These are phyloP conservation scores for Jatropha multifida DNA, from an alignment of 441 rosid species.

Conservation along the genomic window DNA sequence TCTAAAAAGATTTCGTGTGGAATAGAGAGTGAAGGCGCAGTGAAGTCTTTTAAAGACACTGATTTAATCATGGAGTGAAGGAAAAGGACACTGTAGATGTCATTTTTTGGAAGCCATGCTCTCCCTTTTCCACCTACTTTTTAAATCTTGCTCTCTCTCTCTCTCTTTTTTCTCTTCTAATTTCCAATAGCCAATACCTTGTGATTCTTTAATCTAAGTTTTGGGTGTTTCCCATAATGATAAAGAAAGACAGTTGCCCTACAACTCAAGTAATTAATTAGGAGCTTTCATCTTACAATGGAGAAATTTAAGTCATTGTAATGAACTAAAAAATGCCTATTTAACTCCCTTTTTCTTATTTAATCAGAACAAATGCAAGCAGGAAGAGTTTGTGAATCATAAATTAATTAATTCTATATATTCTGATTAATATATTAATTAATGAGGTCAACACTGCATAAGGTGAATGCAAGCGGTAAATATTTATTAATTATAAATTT, in stretches of 20 bases:
- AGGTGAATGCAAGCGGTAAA: conserved; percentile 30
- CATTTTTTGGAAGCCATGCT: conserved; percentile 28
- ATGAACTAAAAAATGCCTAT: too few species aligned
- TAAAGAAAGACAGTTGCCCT: neutral
- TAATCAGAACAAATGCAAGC: too few species aligned
- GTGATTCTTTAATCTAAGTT: conserved; percentile 15
- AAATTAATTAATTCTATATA: neutral
- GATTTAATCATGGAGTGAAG: conserved; percentile 24
- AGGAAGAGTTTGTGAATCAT: too few species aligned
- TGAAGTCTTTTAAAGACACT: conserved; percentile 38
- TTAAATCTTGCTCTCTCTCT: neutral
- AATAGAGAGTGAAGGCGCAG: conserved; percentile 14
- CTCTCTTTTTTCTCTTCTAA: too few species aligned
- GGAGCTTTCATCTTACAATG: too few species aligned
- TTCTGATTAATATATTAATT: neutral
- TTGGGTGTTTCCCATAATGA: neutral
- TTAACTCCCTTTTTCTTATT: too few species aligned
- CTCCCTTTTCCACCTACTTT: conserved; percentile 33
- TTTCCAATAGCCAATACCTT: neutral
- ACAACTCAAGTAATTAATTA: neutral
- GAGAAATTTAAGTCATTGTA: too few species aligned
- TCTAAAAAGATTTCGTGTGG: conserved; percentile 10
- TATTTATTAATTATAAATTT: conserved; percentile 1
- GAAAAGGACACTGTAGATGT: conserved; percentile 30
- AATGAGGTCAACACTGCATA: conserved; percentile 49